Percentiles rank a stretch among this genome's conserved stretches.
phyloP scores from a whole-genome alignment of 129 eudicot genomes.

The Daucus carota region DNA sequence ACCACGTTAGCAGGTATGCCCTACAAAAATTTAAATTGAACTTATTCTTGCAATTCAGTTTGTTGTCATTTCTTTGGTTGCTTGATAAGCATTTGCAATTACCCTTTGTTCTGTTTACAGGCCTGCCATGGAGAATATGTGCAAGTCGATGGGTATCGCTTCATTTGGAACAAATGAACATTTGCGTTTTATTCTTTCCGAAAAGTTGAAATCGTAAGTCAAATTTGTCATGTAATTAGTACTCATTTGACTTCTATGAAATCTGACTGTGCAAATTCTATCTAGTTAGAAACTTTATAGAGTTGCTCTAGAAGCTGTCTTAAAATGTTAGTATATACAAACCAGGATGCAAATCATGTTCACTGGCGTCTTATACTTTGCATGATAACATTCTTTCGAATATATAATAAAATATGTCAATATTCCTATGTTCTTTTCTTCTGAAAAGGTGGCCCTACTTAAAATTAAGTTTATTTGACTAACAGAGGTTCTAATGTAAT shows the following conservation, averaged over 20 bases:
- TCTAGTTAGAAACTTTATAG: neutral
- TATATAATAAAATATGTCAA: no score
- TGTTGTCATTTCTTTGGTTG: neutral
- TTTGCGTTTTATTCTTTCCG: constrained; percentile 66
- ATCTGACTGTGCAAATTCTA: neutral
- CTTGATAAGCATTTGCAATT: neutral
- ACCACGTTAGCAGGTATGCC: constrained; percentile 76
- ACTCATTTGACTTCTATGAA: neutral
- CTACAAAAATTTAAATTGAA: neutral
- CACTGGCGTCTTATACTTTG: no score
- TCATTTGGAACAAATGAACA: constrained; percentile 83
- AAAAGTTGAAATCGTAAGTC: constrained; percentile 55
- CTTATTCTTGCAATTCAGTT: neutral
- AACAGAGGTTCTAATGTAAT: no score
- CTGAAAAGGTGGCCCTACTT: no score
- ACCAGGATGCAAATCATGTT: no score
- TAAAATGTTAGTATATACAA: no score
- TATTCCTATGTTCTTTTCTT: no score
- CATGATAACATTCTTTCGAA: no score
- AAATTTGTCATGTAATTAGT: neutral
- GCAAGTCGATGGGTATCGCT: constrained; percentile 88
- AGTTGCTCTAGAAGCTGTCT: neutral
- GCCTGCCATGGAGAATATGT: constrained; percentile 83
- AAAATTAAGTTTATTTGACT: no score
- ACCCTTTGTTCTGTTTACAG: constrained; percentile 24